Evolutionary conservation across 208 protist genomes (phyloP).

Genomic region (Leptomonas pyrrhocoris): DNA sequence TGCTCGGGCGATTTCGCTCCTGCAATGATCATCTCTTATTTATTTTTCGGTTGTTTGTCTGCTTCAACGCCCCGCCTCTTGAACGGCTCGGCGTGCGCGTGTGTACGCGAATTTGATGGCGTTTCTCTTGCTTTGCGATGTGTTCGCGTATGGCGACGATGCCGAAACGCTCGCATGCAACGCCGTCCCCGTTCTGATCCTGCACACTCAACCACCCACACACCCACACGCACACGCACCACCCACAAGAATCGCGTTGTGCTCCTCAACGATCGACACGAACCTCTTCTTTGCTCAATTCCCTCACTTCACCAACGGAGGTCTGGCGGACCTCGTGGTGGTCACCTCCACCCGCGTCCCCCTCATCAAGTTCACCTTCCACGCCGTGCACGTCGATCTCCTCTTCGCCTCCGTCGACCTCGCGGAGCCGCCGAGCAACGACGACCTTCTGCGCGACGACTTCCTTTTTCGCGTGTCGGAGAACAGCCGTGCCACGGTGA

Average conservation of each 20-base stretch:
- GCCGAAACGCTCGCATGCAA: neutral
- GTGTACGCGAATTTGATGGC: too few relatives aligned
- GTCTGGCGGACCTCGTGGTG: constrained; percentile 49
- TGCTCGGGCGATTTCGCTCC: neutral
- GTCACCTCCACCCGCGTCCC: constrained; percentile 75
- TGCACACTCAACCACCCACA: neutral
- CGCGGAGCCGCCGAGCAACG: constrained; percentile 51
- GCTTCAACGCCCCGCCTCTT: too few relatives aligned
- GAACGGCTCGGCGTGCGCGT: too few relatives aligned
- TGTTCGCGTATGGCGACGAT: neutral
- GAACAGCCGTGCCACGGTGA: constrained; percentile 61
- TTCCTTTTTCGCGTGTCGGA: constrained; percentile 63
- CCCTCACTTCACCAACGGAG: constrained; percentile 39
- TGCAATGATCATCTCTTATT: neutral
- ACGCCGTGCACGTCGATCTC: constrained; percentile 74
- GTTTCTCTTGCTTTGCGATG: neutral
- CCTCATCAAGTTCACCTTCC: constrained; percentile 75
- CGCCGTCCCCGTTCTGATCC: neutral
- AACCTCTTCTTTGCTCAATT: constrained; percentile 61
- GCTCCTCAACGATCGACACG: constrained; percentile 48
- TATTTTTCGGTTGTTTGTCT: neutral
- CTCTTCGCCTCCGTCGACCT: constrained; percentile 70
- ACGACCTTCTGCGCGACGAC: constrained; percentile 53
- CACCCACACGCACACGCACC: neutral
- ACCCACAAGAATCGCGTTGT: constrained; percentile 56